Base-by-base conservation (phyloP, 495 filamentous ascomycete species). In the Trypethelium eluteriae region DNA sequence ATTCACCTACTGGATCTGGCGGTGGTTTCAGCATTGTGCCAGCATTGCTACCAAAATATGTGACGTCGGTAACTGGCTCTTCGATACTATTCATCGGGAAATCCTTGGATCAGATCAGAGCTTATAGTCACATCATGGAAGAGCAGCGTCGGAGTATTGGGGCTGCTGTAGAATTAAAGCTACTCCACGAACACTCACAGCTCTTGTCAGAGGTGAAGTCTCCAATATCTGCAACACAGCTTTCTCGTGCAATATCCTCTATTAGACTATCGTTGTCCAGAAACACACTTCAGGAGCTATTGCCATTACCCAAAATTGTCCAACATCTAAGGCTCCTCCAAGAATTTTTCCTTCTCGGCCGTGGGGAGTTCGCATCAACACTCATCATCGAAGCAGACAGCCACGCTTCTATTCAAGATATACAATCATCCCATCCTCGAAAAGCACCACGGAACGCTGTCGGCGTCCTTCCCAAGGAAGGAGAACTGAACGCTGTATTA, bases 21-120 rank as follows among this genome's bases (percentile, higher is more conserved):
- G 57, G 63, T 34, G 69, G 66, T 3, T 92, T 88, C 73, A 76
- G 72, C 14, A 75, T 88, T 50, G 76, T 83, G 46, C 70, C 78
- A 32, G 74, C 77, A 2, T 75, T 94, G 34, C 75, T 93, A 10
- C 94, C 94, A 0, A 83, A 81, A 25, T 96, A 96, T 70, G 92
- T 96, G 11, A 85, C 88, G 5, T 70, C 81, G 2, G 78, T 85
- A 14, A 89, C 92, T 2, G 93, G 91, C 36, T 81, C 83, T 9
- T 96, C 92, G 9, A 89, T 97, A 71, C 74, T 97, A 2, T 97
- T 96, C 74, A 90, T 98, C 67, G 94, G 94, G 1, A 88, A 88
- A 67, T 93, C 90, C 0, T 78, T 97, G 50, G 91, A 94, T 66
- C 89, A 94, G 66, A 88, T 96, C 53, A 80, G 88, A 44, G 75